Percentiles rank a stretch among this genome's conserved stretches.
phyloP scores from a whole-genome alignment of 2,329 filamentous ascomycete species.

The Myriosclerotinia scirpicola region DNA sequence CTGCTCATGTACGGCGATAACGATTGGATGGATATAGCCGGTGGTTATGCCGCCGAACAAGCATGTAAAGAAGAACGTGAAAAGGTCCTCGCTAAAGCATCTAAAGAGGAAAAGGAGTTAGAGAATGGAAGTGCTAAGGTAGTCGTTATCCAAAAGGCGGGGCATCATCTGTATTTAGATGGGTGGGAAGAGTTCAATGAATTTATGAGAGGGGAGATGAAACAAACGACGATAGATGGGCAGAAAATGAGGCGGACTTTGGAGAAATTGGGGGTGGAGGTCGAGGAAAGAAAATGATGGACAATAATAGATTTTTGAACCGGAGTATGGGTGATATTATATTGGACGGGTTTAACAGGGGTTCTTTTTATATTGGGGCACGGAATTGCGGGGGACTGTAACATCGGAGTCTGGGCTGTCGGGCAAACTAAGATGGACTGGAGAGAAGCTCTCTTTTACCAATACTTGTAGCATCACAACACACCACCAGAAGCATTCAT shows the following conservation, averaged over 20 bases:
- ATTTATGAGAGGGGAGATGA: conserved; percentile 65
- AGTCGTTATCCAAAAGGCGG: conserved; percentile 69
- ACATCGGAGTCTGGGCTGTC: not conserved
- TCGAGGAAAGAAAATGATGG: not conserved
- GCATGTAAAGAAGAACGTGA: conserved; percentile 69
- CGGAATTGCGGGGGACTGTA: not conserved
- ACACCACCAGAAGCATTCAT: not conserved
- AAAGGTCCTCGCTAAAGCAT: conserved; percentile 60
- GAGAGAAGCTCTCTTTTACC: not conserved
- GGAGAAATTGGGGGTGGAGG: conserved; percentile 9
- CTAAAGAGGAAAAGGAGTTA: conserved; percentile 62
- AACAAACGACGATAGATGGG: conserved; percentile 45
- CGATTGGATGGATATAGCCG: conserved; percentile 97
- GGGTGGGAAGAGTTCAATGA: conserved; percentile 69
- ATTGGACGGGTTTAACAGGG: not conserved
- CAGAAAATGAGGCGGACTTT: conserved; percentile 25
- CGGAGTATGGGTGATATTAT: not conserved
- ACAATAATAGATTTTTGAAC: too few species aligned
- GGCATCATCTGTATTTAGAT: conserved; percentile 72
- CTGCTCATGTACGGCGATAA: conserved; percentile 96
- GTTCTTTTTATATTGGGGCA: not conserved
- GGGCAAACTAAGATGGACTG: not conserved
- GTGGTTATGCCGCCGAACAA: conserved; percentile 76
- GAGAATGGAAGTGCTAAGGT: conserved; percentile 86
- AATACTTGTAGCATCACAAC: not conserved